Evolutionary conservation across 192 early-diverging fungal genomes (phyloP), one percentile per base, ranked within the genome.

Genomic region (Coemansia sp.): DNA sequence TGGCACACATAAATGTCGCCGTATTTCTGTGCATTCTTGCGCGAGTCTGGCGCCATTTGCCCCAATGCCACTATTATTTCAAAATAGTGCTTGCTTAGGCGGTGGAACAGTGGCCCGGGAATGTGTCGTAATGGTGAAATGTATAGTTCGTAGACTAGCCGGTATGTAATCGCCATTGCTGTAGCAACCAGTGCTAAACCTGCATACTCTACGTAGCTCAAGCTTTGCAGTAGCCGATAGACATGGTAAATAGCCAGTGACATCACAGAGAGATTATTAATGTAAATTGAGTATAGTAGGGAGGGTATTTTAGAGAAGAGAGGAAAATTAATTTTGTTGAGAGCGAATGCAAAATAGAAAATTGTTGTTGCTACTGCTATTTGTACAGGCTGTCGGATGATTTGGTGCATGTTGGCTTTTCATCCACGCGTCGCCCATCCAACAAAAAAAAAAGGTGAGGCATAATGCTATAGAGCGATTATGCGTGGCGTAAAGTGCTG

Each of bases 1-100:
- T 69, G 67, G 42, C 63, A 56, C 17, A 63, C 46, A 22, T 66
- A 62, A 3, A 76, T 59, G 15, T 62, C 39, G 10, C 68, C 61
- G 35, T 67, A 65, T 7, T 53, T 34, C 0, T 22, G 35, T 3
- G 36, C 11, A 21, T 32, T 22, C 3, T n/a, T 12, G 4, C 12
- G 35, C 9, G 62, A 57, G 14, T 58, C 29, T 0, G 22, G 15
- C 9, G 58, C 62, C 62, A 69, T 62, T 1, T 43, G 18, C 2
- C 67, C 67, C 8, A 10, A 34, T 0, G 52, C 43, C 0, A 48
- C 36, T 0, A 55, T 21, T 1, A 52, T 12, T 44, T 75, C 67
- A 11, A 48, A 43, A 27, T 61, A 40, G 8, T 11, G 24, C 1
- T 36, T 39, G 0, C 46, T 58, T 10, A 65, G 21, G 0, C 66